Base-by-base conservation (phyloP, 1,284 basidiomycete genomes). In the Cryptococcus amylolentus region DNA sequence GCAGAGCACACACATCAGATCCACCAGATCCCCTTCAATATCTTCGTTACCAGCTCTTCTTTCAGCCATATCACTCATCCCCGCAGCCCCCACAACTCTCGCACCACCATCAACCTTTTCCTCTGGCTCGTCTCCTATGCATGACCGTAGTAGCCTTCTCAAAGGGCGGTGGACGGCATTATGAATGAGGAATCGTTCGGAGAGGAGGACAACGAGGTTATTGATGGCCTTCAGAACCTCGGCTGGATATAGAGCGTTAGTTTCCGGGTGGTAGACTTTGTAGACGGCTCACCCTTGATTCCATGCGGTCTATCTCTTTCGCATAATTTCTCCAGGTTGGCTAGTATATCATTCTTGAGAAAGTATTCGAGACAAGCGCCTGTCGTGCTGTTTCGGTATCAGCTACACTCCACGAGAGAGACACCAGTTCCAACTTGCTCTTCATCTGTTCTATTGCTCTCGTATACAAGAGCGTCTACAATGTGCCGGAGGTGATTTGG, bases 351-450 rank as follows among this genome's bases (percentile, higher is more conserved):
- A 68, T 94, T 88, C 79, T 93, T 91, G 49, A 98, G 79, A 31
- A 96, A 81, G 75, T 91, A 91, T 76, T 97, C 95, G 60, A 96
- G 80, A 71, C 91, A 95, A 16, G 84, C 85, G 23, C 92, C 92
- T 4, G 89, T 91, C 12, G 82, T 84, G 57, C 90, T 92, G 73
- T 46, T 28, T 5, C 44, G 26, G 14, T 28, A 27, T 23, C 23
- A 23, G 44, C 26, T 14, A 26, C n/a, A 26, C n/a, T n/a, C n/a
- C 41, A 6, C n/a, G n/a, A 40, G n/a, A 40, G n/a, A n/a, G 41
- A 18, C 41, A 5, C n/a, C 8, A 44, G 9, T n/a, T 16, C 16
- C 3, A 40, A 81, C 87, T 65, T 77, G 92, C 89, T 89, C 89
- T 78, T 89, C 88, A 67, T 92, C 89, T 18, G 83, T 84, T 60